Evolutionary conservation across 192 early-diverging fungal species (phyloP).

Genomic region (Coemansia sp.): DNA sequence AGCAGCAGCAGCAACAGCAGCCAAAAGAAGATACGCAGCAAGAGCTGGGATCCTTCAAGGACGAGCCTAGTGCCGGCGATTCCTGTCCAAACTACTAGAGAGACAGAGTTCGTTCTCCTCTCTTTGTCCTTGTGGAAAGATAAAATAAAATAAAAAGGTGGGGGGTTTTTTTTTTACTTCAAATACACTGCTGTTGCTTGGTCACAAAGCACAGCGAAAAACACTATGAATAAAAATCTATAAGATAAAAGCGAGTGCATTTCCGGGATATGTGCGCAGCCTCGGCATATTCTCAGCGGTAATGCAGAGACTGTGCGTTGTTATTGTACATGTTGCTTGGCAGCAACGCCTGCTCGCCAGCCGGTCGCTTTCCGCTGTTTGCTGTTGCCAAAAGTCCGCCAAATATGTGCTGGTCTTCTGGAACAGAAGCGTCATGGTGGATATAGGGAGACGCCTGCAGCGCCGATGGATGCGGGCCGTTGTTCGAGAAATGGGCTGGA

Average conservation of each 20-base stretch:
- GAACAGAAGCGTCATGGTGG: not conserved
- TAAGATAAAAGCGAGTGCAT: not conserved
- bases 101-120: not conserved
- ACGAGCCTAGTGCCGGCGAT: not conserved
- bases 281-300: not conserved
- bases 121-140: not conserved
- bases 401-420: conserved; percentile 17
- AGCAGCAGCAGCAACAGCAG: not conserved
- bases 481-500: not conserved
- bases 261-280: not conserved
- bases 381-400: conserved; percentile 22
- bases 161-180: too few species aligned
- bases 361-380: not conserved
- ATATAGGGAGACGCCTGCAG: not conserved
- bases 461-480: not conserved
- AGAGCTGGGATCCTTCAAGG: not conserved
- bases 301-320: not conserved
- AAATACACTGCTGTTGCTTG: not conserved
- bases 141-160: too few species aligned
- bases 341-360: conserved; percentile 2
- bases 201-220: not conserved
- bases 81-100: conserved; percentile 2
- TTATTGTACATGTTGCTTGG: conserved; percentile 3
- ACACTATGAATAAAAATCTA: not conserved
- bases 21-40: not conserved